Conservation (phyloP, 192 early-diverging fungal genomes). For the Rhizophagus clarus region DNA sequence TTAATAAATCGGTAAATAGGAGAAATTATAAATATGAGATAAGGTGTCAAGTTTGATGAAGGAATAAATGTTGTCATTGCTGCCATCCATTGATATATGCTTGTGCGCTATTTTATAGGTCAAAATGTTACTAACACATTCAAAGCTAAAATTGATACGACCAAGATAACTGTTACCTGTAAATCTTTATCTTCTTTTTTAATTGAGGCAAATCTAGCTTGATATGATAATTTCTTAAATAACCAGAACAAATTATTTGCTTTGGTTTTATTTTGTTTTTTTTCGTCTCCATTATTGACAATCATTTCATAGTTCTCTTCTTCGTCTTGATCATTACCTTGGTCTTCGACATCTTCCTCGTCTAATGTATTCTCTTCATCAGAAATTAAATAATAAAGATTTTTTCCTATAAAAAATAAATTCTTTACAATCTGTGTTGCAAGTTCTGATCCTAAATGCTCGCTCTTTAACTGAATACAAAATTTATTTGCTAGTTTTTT, state of each 20-base stretch:
- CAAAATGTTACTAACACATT: conserved; percentile 33
- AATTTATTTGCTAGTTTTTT: conserved; percentile 56
- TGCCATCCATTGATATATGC: conserved; percentile 92
- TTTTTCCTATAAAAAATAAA: conserved; percentile 86
- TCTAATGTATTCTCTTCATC: conserved; percentile 35
- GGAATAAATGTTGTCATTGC: conserved; percentile 76
- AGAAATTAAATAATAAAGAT: conserved; percentile 54
- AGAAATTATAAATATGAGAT: conserved; percentile 71
- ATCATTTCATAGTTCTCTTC: conserved; percentile 47
- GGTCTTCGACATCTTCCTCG: conserved; percentile 37
- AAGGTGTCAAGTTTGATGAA: conserved; percentile 55
- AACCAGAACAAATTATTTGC: conserved; percentile 56
- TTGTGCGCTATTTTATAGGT: conserved; percentile 62
- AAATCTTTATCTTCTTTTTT: conserved; percentile 35
- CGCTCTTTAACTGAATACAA: conserved; percentile 67
- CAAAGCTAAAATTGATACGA: background rate
- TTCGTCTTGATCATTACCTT: conserved; percentile 41
- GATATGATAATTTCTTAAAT: conserved; percentile 63
- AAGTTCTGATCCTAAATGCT: conserved; percentile 70
- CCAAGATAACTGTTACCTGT: conserved; percentile 43
- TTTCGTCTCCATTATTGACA: conserved; percentile 39
- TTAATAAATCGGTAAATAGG: conserved; percentile 82
- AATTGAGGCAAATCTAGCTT: conserved; percentile 61
- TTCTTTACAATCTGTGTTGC: conserved; percentile 93
- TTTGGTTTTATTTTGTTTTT: conserved; percentile 31